Base-by-base conservation (phyloP, 2,329 filamentous ascomycete genomes). In the Penicillium capsulatum region DNA sequence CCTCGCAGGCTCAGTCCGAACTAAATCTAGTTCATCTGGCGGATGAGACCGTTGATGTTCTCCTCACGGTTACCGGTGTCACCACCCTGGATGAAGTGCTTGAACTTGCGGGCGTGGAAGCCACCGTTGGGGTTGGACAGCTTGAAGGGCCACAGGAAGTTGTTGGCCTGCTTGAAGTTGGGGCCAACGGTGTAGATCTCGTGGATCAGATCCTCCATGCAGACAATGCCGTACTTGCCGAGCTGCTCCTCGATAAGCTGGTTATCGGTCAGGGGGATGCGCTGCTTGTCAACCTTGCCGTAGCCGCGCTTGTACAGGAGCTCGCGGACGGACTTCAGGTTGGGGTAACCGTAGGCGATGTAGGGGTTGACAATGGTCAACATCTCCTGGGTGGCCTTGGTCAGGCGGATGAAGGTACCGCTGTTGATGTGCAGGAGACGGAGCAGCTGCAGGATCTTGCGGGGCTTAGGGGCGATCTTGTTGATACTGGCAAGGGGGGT, bases 91-190 rank as follows among this genome's bases (percentile, higher is more conserved):
- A 97, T 86, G 77, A 87, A 97, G 79, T 97, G 90, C 80, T 89
- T 92, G 83, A 97, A 97, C 80, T 97, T 98, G 75, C 92, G 81
- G 63, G 85, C 74, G 61, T 85, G 84, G 88, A 97, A 98, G 55
- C 92, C 91, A 71, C 92, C 92, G 61, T 76, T 97, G 68, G 92
- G 92, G 83, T 94, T 96, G 81, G 82, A 89, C 59, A 98, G 86
- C 86, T 98, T 97, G 84, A 98, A 98, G 68, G 92, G 92, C 92
- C 92, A 98, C 59, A 97, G 77, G 83, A 97, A 97, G 85, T 97
- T 98, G 77, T 84, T 81, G 65, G 87, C 89, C 79, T 96, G 90
- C 84, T 96, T 97, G 86, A 92, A 94, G 84, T 97, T 97, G 78
- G 91, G 91, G 69, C 92, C 91, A 58, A 97, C 92, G 45, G 90